Evolutionary conservation across 177 flowering plant species (phyloP).

Genomic region (Vitis hybrid): DNA sequence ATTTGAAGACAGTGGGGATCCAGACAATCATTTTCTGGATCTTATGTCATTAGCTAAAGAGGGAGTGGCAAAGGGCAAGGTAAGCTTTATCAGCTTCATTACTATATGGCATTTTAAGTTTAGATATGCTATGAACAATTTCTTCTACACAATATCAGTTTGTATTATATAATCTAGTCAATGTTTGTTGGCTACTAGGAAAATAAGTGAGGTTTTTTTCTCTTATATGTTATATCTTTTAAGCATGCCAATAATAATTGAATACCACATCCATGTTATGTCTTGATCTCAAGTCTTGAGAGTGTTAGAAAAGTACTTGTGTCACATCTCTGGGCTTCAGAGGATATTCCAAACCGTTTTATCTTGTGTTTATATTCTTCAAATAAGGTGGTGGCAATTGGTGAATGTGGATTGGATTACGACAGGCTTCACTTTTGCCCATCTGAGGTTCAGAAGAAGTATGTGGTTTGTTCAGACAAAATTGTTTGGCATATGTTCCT

Average conservation of each 20-base stretch:
- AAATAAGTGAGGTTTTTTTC: too few species aligned
- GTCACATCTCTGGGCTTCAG: too few species aligned
- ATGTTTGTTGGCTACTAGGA: too few species aligned
- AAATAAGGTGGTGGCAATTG: slow-evolving; percentile 90
- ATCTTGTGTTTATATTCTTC: slow-evolving; percentile 11
- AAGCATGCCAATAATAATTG: too few species aligned
- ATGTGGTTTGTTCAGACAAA: slow-evolving; percentile 21
- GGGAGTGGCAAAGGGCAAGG: slow-evolving; percentile 94
- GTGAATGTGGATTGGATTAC: slow-evolving; percentile 98
- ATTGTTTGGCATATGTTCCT: neutral
- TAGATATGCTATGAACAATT: neutral
- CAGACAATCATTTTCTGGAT: slow-evolving; percentile 79
- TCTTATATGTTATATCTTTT: too few species aligned
- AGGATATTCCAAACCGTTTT: neutral
- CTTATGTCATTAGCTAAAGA: slow-evolving; percentile 75
- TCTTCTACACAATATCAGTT: too few species aligned
- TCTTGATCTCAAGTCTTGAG: too few species aligned
- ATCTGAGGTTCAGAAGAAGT: slow-evolving; percentile 88
- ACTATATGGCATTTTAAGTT: neutral
- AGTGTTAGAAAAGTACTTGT: too few species aligned
- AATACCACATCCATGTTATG: too few species aligned
- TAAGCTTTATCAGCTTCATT: slow-evolving; percentile 16
- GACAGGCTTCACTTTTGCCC: slow-evolving; percentile 97
- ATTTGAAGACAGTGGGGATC: slow-evolving; percentile 94
- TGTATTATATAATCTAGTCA: too few species aligned